phyloP scores from a whole-genome alignment of 2,329 filamentous ascomycete genomes.

The Ceratocystis eucalypticola region DNA sequence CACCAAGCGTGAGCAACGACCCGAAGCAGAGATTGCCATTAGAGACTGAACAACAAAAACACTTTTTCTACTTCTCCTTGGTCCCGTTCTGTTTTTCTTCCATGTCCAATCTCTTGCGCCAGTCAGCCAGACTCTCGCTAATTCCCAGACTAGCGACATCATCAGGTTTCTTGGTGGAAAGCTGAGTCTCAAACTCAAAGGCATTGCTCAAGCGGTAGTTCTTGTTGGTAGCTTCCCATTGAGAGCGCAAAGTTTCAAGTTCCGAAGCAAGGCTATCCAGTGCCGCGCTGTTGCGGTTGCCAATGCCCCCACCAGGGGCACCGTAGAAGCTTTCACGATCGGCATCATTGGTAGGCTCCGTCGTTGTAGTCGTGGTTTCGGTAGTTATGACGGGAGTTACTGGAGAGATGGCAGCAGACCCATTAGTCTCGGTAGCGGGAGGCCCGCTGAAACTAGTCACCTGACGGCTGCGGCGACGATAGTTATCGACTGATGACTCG shows the following conservation, averaged over 20 bases:
- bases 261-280: constrained; percentile 86
- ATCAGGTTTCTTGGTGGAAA: constrained; percentile 31
- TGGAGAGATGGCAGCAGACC: constrained; percentile 26
- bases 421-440: constrained; percentile 26
- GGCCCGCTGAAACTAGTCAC: constrained; percentile 28
- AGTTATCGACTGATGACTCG: constrained; percentile 84
- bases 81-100: constrained; percentile 28
- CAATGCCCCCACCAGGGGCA: constrained; percentile 37
- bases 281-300: constrained; percentile 48
- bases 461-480: constrained; percentile 63
- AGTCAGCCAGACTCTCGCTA: constrained; percentile 62
- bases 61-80: constrained; percentile 21
- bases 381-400: not conserved
- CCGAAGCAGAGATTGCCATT: not conserved
- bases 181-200: constrained; percentile 63
- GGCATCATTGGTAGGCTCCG: constrained; percentile 28
- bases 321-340: constrained; percentile 51
- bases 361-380: constrained; percentile 12
- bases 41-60: not conserved
- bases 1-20: not conserved
- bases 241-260: constrained; percentile 73
- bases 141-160: constrained; percentile 36
- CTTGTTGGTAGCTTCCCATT: constrained; percentile 94
- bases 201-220: constrained; percentile 82
- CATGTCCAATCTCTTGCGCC: constrained; percentile 62